Percentiles rank a stretch among this genome's conserved stretches.
Evolutionary conservation across 139 green algal genomes (phyloP).

Genomic region (Chlorella sorokiniana): DNA sequence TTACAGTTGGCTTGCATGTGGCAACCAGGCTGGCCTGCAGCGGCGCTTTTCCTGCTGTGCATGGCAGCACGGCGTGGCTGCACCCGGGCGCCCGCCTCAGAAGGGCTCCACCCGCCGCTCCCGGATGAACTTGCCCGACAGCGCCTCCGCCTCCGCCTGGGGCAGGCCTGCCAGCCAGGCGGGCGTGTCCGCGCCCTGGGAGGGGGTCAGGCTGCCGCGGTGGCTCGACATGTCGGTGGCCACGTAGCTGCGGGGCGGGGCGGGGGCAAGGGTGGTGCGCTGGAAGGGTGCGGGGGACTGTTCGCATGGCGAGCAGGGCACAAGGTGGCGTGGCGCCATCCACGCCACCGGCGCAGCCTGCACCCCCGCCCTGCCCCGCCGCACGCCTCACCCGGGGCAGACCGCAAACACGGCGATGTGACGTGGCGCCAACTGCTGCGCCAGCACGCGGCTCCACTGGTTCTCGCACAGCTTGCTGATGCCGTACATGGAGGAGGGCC

Average conservation of each 20-base stretch:
- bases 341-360: too few species aligned
- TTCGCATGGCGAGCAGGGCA: background rate
- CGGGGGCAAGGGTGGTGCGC: too few species aligned
- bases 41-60: too few species aligned
- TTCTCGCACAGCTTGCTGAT: slow-evolving; percentile 61
- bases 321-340: too few species aligned
- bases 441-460: slow-evolving; percentile 64
- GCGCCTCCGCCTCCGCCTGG: slow-evolving; percentile 17
- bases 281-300: too few species aligned
- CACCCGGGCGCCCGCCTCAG: background rate
- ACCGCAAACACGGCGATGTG: slow-evolving; percentile 56
- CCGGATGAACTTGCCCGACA: slow-evolving; percentile 45
- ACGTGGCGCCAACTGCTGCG: slow-evolving; percentile 41
- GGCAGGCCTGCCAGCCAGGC: slow-evolving; percentile 61
- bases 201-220: slow-evolving; percentile 48
- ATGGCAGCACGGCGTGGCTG: background rate
- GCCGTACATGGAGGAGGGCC: slow-evolving; percentile 63
- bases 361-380: background rate
- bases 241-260: too few species aligned
- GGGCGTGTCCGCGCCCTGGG: slow-evolving; percentile 67
- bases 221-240: slow-evolving; percentile 61
- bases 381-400: slow-evolving; percentile 52
- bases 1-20: too few species aligned
- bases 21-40: too few species aligned
- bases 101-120: slow-evolving; percentile 43